Evolutionary conservation across 192 early-diverging fungal genomes (phyloP).

Genomic region (Kickxella alabastrina): DNA sequence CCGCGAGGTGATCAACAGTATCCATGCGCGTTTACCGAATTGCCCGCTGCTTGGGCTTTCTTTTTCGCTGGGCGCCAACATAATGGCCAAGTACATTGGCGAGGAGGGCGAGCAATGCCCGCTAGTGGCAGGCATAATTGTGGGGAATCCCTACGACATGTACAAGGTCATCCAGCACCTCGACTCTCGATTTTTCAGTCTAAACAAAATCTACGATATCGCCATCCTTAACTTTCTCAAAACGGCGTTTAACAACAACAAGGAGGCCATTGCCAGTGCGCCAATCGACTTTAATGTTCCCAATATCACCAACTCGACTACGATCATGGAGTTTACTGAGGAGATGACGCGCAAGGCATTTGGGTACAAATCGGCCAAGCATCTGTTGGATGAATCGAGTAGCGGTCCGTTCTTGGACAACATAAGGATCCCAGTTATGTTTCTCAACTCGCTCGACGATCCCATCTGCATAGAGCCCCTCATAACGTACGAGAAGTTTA

Average conservation of each 20-base stretch:
- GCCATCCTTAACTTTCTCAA: conserved; percentile 55
- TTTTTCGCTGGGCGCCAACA: conserved; percentile 91
- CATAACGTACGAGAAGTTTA: conserved; percentile 70
- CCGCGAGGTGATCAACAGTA: conserved; percentile 30
- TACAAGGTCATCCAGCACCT: conserved; percentile 52
- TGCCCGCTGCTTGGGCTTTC: conserved; percentile 77
- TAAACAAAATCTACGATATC: conserved; percentile 54
- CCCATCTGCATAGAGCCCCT: conserved; percentile 69
- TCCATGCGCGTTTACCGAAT: conserved; percentile 55
- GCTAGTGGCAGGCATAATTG: conserved; percentile 68
- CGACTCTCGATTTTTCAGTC: conserved; percentile 56
- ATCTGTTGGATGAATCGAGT: conserved; percentile 72
- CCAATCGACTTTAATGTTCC: conserved; percentile 46
- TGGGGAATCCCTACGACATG: conserved; percentile 88
- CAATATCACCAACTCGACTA: conserved; percentile 52
- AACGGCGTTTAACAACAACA: conserved; percentile 40
- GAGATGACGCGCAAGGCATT: conserved; percentile 68
- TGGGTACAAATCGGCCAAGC: conserved; percentile 77
- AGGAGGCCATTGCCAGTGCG: conserved; percentile 45
- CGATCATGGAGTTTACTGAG: conserved; percentile 84
- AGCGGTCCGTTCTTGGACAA: conserved; percentile 55
- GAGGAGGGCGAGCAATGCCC: conserved; percentile 74
- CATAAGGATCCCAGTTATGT: conserved; percentile 76
- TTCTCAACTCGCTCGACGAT: conserved; percentile 84
- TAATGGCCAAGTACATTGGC: conserved; percentile 86